These are phyloP conservation scores for Colletotrichum agaves DNA, from an alignment of 2,329 filamentous ascomycete species.

Conservation along the genomic window DNA sequence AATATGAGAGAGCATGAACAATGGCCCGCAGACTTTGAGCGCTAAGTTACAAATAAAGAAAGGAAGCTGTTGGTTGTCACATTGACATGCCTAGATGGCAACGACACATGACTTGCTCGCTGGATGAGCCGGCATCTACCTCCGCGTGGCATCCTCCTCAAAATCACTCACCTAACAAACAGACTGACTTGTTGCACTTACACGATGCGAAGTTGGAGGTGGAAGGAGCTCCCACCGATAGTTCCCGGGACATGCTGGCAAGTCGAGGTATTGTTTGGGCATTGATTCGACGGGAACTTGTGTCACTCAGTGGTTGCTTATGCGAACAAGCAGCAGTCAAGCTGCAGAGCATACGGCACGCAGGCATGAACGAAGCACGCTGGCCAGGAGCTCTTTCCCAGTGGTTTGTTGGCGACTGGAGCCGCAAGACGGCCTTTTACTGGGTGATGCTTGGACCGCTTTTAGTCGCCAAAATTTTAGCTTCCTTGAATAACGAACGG, in stretches of 20 bases:
- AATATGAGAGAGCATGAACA: slow-evolving; percentile 3
- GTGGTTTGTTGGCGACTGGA: slow-evolving; percentile 17
- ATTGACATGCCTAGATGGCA: neutral
- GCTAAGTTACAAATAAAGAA: neutral
- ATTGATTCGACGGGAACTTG: slow-evolving; percentile 29
- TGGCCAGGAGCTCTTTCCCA: slow-evolving; percentile 19
- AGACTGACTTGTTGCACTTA: neutral
- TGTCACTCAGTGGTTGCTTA: slow-evolving; percentile 31
- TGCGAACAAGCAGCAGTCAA: slow-evolving; percentile 25
- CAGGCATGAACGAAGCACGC: slow-evolving; percentile 14
- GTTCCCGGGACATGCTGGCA: slow-evolving; percentile 14
- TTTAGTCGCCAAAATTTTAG: slow-evolving; percentile 22
- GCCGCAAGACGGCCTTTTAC: slow-evolving; percentile 10
- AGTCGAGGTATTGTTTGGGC: slow-evolving; percentile 23
- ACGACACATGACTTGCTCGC: neutral
- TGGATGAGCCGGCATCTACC: neutral
- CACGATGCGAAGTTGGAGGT: neutral
- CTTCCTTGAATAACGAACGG: slow-evolving; percentile 26
- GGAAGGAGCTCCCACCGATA: slow-evolving; percentile 11
- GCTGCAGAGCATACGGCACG: neutral
- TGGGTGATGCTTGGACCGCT: slow-evolving; percentile 25
- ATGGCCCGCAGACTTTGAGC: neutral
- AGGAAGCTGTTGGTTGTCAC: slow-evolving; percentile 9
- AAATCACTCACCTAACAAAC: slow-evolving; percentile 20
- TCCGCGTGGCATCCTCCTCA: neutral